Evolutionary conservation across 169 alveolate species (phyloP).

Genomic region (Cryptosporidium canis): DNA sequence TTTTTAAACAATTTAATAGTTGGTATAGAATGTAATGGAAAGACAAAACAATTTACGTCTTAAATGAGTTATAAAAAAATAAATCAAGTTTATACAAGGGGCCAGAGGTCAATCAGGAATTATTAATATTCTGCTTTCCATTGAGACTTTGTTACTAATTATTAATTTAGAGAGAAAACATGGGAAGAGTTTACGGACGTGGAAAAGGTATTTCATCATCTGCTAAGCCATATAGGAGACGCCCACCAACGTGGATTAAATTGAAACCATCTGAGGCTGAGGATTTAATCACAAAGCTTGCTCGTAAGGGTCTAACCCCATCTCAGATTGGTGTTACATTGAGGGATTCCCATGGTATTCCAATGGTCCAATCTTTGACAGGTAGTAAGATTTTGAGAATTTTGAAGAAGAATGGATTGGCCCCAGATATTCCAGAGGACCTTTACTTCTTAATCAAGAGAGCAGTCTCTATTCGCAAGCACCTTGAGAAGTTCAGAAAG

Average conservation of each 20-base stretch:
- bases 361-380: slow-evolving; percentile 95
- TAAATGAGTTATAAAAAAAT: neutral
- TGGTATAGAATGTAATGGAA: neutral
- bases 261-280: slow-evolving; percentile 92
- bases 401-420: slow-evolving; percentile 94
- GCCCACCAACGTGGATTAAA: slow-evolving; percentile 97
- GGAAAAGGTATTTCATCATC: slow-evolving; percentile 80
- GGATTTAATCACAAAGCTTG: slow-evolving; percentile 94
- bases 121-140: neutral
- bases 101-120: neutral
- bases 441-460: slow-evolving; percentile 96
- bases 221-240: slow-evolving; percentile 96
- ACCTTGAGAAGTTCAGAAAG: slow-evolving; percentile 95
- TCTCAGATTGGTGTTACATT: slow-evolving; percentile 97
- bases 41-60: slow-evolving; percentile 12
- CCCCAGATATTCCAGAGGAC: slow-evolving; percentile 99
- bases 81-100: neutral
- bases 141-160: neutral
- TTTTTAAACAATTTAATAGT: neutral
- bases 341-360: slow-evolving; percentile 97
- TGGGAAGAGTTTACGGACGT: slow-evolving; percentile 74
- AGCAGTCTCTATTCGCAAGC: slow-evolving; percentile 99
- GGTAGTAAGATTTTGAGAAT: slow-evolving; percentile 96
- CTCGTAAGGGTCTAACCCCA: slow-evolving; percentile 98
- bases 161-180: neutral